Percentiles rank a stretch among this genome's conserved stretches.
Evolutionary conservation across 495 filamentous ascomycete species (phyloP).

Genomic region (Talaromyces proteolyticus): DNA sequence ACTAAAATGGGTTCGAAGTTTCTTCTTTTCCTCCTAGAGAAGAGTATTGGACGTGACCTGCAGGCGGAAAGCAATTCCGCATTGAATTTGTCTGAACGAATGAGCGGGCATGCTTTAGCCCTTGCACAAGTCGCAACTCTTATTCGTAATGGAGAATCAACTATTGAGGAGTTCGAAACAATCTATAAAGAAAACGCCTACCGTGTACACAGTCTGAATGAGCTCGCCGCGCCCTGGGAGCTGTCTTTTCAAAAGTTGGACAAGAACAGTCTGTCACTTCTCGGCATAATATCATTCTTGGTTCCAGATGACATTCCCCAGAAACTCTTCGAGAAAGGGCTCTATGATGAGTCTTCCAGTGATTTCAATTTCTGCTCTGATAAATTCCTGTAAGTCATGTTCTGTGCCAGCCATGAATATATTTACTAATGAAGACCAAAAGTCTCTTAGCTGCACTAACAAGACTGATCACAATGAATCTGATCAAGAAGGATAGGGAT

Average conservation of each 20-base stretch:
- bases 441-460: neutral
- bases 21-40: neutral
- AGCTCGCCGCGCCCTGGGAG: conserved; percentile 5
- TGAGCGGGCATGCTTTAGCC: neutral
- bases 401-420: neutral
- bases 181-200: neutral
- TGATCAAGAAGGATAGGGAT: conserved; percentile 8
- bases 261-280: conserved; percentile 1
- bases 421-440: neutral
- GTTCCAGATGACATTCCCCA: neutral
- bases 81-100: neutral
- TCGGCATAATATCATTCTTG: neutral
- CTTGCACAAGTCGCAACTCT: neutral
- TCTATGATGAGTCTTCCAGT: neutral
- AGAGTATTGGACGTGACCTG: neutral
- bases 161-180: neutral
- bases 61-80: neutral
- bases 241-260: conserved; percentile 6
- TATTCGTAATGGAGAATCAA: neutral
- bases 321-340: neutral
- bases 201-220: neutral
- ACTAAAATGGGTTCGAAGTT: neutral
- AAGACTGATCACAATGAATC: neutral
- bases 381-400: neutral
- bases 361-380: neutral